Evolutionary conservation across 2,329 filamentous ascomycete species (phyloP).

Genomic region (Aspergillus cejpii): DNA sequence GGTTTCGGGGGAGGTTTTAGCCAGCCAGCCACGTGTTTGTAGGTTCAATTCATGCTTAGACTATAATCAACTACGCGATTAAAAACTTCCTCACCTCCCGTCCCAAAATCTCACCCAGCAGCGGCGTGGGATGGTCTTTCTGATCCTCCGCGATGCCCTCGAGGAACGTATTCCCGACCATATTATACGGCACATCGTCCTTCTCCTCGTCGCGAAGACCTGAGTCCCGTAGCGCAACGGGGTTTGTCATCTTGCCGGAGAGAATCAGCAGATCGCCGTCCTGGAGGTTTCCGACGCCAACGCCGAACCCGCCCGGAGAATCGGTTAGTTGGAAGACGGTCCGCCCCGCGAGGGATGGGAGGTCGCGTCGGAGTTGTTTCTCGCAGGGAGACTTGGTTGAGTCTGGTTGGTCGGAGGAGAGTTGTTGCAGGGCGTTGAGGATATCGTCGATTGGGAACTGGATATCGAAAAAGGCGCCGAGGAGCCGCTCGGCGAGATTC

Average conservation of each 20-base stretch:
- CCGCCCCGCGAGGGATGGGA: neutral
- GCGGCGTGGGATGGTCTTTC: slow-evolving; percentile 2
- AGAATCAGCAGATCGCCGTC: slow-evolving; percentile 5
- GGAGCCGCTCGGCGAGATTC: neutral
- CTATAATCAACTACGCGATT: no score
- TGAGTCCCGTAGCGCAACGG: slow-evolving; percentile 2
- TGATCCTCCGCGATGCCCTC: slow-evolving; percentile 4
- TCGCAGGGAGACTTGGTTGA: neutral
- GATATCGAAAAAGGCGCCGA: slow-evolving; percentile 1
- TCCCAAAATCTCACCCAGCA: slow-evolving; percentile 2
- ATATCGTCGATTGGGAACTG: neutral
- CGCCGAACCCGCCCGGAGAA: slow-evolving; percentile 2
- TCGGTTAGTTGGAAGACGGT: slow-evolving; percentile 1
- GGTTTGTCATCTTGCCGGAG: slow-evolving; percentile 4
- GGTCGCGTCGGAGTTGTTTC: neutral
- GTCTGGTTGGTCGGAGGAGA: neutral
- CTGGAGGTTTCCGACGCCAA: slow-evolving; percentile 1
- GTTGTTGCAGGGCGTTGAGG: neutral
- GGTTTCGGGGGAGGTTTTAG: slow-evolving; percentile 3
- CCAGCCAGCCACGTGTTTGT: no score
- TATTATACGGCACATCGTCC: neutral
- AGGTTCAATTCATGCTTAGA: no score
- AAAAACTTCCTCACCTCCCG: slow-evolving; percentile 1
- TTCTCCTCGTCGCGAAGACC: neutral
- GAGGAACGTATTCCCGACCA: slow-evolving; percentile 6